A percentile compares a stretch with the other conserved stretches of the same genome.
These are phyloP conservation scores for Rhodotorula babjevae DNA, from an alignment of 768 basidiomycete species.

Conservation along the genomic window DNA sequence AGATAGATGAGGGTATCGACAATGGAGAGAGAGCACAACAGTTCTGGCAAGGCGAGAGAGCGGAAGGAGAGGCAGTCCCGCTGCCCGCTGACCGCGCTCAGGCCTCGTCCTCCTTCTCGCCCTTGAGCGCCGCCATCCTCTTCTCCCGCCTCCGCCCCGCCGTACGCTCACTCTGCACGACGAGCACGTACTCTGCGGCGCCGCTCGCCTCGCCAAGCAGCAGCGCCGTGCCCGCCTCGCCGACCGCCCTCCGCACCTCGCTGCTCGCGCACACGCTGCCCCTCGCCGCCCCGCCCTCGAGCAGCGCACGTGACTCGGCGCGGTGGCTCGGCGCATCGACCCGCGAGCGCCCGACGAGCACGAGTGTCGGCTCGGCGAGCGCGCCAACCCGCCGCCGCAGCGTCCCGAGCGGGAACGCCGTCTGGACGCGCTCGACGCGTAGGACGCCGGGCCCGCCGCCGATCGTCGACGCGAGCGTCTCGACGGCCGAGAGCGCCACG, in stretches of 20 bases:
- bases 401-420: conserved; percentile 45
- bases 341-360: conserved; percentile 75
- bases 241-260: conserved; percentile 75
- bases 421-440: conserved; percentile 34
- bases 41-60: neutral
- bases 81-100: neutral
- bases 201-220: conserved; percentile 49
- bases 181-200: conserved; percentile 39
- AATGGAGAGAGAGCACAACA: neutral
- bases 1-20: too few species aligned
- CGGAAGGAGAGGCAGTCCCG: too few species aligned
- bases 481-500: conserved; percentile 60
- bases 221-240: conserved; percentile 75
- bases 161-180: conserved; percentile 44
- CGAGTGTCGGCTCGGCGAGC: conserved; percentile 51
- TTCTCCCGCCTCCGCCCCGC: conserved; percentile 15
- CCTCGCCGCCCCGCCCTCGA: conserved; percentile 55
- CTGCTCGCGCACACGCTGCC: neutral
- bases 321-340: conserved; percentile 52
- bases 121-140: neutral
- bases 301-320: conserved; percentile 57
- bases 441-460: conserved; percentile 31
- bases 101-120: neutral
- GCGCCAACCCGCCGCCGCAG: conserved; percentile 56
- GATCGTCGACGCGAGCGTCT: conserved; percentile 46